These are phyloP conservation scores for Meira miltonrushii DNA, from an alignment of 1,284 basidiomycete species.

Conservation along the genomic window DNA sequence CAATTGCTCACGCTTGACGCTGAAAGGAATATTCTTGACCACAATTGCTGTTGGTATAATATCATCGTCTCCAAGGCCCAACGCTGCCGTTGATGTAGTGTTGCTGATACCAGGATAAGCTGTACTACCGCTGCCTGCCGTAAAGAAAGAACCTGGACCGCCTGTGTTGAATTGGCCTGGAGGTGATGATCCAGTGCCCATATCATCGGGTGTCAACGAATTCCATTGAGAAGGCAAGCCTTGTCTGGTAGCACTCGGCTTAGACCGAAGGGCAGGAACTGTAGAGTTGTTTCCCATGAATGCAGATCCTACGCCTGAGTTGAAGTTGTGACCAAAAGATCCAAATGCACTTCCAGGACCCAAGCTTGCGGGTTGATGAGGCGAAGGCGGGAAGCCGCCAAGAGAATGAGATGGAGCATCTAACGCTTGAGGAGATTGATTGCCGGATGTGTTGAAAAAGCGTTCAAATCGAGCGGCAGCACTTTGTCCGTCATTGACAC, in stretches of 20 bases:
- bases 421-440: constrained; percentile 12
- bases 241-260: constrained; percentile 21
- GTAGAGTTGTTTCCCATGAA: constrained; percentile 19
- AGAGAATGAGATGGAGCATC: background rate
- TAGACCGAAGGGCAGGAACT: constrained; percentile 22
- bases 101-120: background rate
- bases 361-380: constrained; percentile 20
- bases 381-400: background rate
- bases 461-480: constrained; percentile 44
- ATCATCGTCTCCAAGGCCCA: constrained; percentile 66
- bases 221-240: constrained; percentile 32
- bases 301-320: constrained; percentile 20
- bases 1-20: constrained; percentile 89
- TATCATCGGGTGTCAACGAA: constrained; percentile 17
- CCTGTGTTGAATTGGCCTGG: background rate
- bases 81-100: background rate
- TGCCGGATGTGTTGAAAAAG: constrained; percentile 27
- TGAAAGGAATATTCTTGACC: constrained; percentile 99
- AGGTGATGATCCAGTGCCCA: background rate
- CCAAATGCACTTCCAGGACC: constrained; percentile 31
- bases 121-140: background rate
- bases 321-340: constrained; percentile 30
- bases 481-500: constrained; percentile 13
- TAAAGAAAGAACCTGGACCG: background rate
- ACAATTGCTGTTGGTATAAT: constrained; percentile 98